Base-by-base conservation (phyloP, 2,329 filamentous ascomycete species). In the Penicillium sp. region DNA sequence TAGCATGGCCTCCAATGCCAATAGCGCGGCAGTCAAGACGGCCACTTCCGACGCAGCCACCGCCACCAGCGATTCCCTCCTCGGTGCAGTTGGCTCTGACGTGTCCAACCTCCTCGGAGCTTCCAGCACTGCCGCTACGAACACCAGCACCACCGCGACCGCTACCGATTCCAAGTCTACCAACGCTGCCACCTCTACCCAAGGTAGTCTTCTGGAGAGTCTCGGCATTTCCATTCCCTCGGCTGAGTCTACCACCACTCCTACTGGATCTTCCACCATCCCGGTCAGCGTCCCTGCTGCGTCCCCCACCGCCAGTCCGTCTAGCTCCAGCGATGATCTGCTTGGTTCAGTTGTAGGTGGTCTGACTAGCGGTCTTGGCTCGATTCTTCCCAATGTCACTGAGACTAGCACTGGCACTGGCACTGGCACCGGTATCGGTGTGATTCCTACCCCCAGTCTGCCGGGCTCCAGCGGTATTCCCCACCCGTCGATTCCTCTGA, bases 211-310 rank as follows among this genome's bases (percentile, higher is more conserved):
- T 8, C 38, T 64, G 28, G 63, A 43, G 38, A 56, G 38, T 28
- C 11, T 59, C 34, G 54, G 49, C 11, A 58, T 34, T 54, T 56
- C 54, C 2, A 61, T 43, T 50, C 35, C 51, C 3, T 31, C 39
- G 28, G 34, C 41, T 53, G 47, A 41, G 11, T 48, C 20, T 10
- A 47, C 56, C n/a, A 35, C 47, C 28, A 39, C 50, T 17, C 10
- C 48, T 11, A 53, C 54, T 31, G 39, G 39, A n/a, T 22, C 57
- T 34, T 51, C 70, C 22, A 70, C 65, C 7, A 69, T 73, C 14
- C 58, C 70, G n/a, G 61, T 71, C 35, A 73, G 68, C 52, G 63
- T 72, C 51, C 70, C 71, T 35, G 59, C 59, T 31, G 60, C 58
- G 37, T 58, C 63, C 15, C 34, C 58, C 37, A 67, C 65, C 1